Conservation (phyloP, 805 yeast species). For the Metschnikowia continentalis region DNA sequence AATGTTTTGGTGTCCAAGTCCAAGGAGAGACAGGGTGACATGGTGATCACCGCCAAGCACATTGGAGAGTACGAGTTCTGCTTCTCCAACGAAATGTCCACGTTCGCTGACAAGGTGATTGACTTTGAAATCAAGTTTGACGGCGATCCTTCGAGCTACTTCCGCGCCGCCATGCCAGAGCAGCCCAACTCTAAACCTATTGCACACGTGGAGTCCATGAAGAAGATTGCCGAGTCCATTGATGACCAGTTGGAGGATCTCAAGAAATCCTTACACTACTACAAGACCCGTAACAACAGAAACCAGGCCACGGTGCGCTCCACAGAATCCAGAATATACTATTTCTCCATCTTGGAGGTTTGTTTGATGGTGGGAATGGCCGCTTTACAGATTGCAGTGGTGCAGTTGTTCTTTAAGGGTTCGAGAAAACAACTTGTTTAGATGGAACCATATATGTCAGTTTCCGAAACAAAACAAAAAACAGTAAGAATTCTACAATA, state of each 20-base stretch:
- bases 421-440: conserved; percentile 63
- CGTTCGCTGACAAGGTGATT: conserved; percentile 76
- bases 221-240: conserved; percentile 51
- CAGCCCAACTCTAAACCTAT: conserved; percentile 45
- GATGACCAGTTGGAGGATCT: conserved; percentile 57
- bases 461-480: background rate
- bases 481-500: background rate
- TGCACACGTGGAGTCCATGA: conserved; percentile 51
- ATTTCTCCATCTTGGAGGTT: conserved; percentile 69
- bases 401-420: conserved; percentile 68
- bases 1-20: conserved; percentile 48
- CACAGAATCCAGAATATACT: conserved; percentile 73
- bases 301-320: conserved; percentile 84
- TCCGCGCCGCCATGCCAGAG: conserved; percentile 60
- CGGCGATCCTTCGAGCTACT: conserved; percentile 35
- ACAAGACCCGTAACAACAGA: conserved; percentile 85
- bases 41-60: conserved; percentile 58
- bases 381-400: conserved; percentile 59
- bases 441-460: background rate
- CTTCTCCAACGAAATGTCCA: conserved; percentile 76
- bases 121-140: conserved; percentile 72
- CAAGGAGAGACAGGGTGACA: conserved; percentile 76
- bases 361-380: conserved; percentile 74
- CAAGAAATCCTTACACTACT: conserved; percentile 64
- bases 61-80: conserved; percentile 86